phyloP scores from a whole-genome alignment of 2,329 filamentous ascomycete species.

The Colletotrichum abscissum region DNA sequence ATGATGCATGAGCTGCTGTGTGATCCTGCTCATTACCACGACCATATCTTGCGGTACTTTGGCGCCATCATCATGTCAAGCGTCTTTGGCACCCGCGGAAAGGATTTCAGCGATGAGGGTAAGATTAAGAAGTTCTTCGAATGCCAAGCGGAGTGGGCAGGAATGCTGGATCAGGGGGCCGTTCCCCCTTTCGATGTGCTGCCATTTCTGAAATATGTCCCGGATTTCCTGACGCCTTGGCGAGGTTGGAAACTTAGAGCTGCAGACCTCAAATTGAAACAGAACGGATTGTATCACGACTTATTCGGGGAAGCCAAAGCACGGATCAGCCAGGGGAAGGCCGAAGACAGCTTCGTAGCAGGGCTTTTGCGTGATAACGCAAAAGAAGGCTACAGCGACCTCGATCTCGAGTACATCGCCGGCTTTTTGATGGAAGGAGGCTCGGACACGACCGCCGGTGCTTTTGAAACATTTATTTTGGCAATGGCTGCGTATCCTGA shows the following conservation, averaged over 20 bases:
- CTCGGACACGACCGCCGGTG: slow-evolving; percentile 40
- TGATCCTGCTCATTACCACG: not conserved
- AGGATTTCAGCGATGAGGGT: slow-evolving; percentile 22
- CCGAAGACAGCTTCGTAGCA: slow-evolving; percentile 2
- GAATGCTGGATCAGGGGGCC: slow-evolving; percentile 41
- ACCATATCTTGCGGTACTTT: slow-evolving; percentile 7
- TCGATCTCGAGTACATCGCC: slow-evolving; percentile 38
- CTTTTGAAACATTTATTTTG: slow-evolving; percentile 34
- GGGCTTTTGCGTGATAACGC: not conserved
- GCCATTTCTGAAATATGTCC: slow-evolving; percentile 33
- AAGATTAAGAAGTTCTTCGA: slow-evolving; percentile 37
- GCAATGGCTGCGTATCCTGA: slow-evolving; percentile 41
- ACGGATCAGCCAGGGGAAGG: slow-evolving; percentile 3
- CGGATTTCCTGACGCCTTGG: slow-evolving; percentile 6
- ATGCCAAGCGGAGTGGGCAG: slow-evolving; percentile 39
- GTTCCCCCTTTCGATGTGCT: slow-evolving; percentile 41
- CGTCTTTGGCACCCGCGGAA: slow-evolving; percentile 27
- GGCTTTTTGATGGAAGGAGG: slow-evolving; percentile 40
- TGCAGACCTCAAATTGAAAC: not conserved
- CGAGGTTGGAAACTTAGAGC: slow-evolving; percentile 10
- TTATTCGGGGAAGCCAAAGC: slow-evolving; percentile 1
- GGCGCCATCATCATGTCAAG: slow-evolving; percentile 8
- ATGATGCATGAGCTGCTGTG: slow-evolving; percentile 9
- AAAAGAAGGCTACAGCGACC: slow-evolving; percentile 36
- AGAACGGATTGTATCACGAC: slow-evolving; percentile 11